Evolutionary conservation across 176 grass and related monocot genomes (phyloP), one percentile per base, ranked within the genome.

Genomic region (Sorghum bicolor): DNA sequence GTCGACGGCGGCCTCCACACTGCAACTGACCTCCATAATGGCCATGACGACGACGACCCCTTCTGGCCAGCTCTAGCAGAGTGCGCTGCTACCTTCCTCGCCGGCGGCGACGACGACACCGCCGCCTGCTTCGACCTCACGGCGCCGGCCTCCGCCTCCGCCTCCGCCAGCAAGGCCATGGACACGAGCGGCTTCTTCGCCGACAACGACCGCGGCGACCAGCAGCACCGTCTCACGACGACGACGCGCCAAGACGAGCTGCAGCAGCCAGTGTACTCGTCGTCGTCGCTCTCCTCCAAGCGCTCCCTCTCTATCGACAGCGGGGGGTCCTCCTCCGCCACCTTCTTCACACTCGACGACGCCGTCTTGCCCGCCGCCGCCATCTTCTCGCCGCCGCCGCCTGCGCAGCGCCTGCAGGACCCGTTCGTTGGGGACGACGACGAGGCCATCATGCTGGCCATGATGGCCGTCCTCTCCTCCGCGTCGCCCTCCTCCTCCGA

Each of bases 381-480:
- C 53, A 0, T 37, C 67, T 72, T 29, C 43, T 57, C 88, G 57
- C 57, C n/a, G 55, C 9, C 3, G 55, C 45, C 45, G 3, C 14
- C 45, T 16, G 15, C 45, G 45, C 13, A 4, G 44, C 15, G 15
- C 15, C 15, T 16, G 16, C 16, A 19, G 47, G 13, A 86, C 5
- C 71, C 75, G 32, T 82, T 84, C 19, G 13, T 67, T 33, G n/a
- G 48, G n/a, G 75, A 91, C 26, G 90, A 91, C 26, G 90, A 98
- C 29, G 85, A 48, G 40, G 93, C 74, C 3, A 87, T 99, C 74
- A 86, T 85, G 78, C 80, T 72, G 36, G 96, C 96, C 7, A 99
- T 99, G 96, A 87, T 99, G 87, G 87, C 86, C 17, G 87, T 99
- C 72, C 83, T 99, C 71, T 93, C 93, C 41, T 93, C 93, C 28